These are phyloP conservation scores for Scheffersomyces segobiensis DNA, from an alignment of 1,139 yeast genomes.

Conservation along the genomic window DNA sequence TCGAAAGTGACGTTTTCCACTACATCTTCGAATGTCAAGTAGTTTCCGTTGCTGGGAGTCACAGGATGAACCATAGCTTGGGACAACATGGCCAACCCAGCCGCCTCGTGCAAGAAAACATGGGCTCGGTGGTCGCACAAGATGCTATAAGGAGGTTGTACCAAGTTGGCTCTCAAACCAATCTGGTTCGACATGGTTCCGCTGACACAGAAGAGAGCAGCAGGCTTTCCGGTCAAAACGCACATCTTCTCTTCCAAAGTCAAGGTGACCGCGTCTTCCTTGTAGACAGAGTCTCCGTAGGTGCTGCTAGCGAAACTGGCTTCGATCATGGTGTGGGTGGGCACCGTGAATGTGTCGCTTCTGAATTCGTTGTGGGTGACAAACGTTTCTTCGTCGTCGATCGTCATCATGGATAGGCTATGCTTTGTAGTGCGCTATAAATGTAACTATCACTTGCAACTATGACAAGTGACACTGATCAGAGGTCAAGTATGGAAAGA, in stretches of 20 bases:
- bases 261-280: conserved; percentile 40
- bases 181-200: conserved; percentile 51
- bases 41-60: conserved; percentile 35
- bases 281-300: conserved; percentile 45
- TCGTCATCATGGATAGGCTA: conserved; percentile 19
- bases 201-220: conserved; percentile 45
- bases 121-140: conserved; percentile 45
- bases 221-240: conserved; percentile 39
- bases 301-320: conserved; percentile 29
- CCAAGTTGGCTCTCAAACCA: conserved; percentile 39
- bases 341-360: conserved; percentile 93
- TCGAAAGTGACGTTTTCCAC: conserved; percentile 42
- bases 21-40: conserved; percentile 43
- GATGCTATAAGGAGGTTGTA: conserved; percentile 47
- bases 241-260: conserved; percentile 37
- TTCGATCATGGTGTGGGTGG: conserved; percentile 72
- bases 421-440: background rate
- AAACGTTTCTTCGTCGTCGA: conserved; percentile 18
- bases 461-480: background rate
- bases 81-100: conserved; percentile 46
- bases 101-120: conserved; percentile 44
- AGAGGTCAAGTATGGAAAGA: background rate
- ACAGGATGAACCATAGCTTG: conserved; percentile 49
- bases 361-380: conserved; percentile 60
- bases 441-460: background rate